These are phyloP conservation scores for Russula abietina DNA, from an alignment of 768 basidiomycete species.

Conservation along the genomic window DNA sequence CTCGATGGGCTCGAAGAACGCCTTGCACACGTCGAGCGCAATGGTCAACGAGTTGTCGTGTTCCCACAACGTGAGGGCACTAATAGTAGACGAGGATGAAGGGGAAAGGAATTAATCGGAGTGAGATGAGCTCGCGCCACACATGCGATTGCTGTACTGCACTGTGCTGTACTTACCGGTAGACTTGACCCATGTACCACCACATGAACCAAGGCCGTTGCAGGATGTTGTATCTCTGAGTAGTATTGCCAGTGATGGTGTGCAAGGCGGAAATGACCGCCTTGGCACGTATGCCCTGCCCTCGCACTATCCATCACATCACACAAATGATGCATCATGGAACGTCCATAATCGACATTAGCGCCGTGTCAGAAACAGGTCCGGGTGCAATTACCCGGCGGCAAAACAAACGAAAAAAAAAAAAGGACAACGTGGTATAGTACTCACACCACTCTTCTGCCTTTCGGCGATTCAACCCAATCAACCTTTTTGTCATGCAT, in stretches of 20 bases:
- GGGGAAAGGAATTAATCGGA: too few species aligned
- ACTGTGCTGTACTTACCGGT: conserved; percentile 36
- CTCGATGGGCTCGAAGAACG: conserved; percentile 42
- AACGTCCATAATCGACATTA: neutral
- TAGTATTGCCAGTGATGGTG: conserved; percentile 46
- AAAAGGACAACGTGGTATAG: conserved; percentile 6
- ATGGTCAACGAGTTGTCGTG: conserved; percentile 49
- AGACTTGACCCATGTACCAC: conserved; percentile 69
- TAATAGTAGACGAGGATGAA: conserved; percentile 22
- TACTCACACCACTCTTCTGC: conserved; percentile 65
- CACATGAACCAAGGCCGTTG: conserved; percentile 60
- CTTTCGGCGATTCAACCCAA: conserved; percentile 39
- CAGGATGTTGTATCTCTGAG: conserved; percentile 37
- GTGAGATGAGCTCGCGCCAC: neutral
- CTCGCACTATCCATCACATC: conserved; percentile 16
- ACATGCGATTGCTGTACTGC: too few species aligned
- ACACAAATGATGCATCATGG: too few species aligned
- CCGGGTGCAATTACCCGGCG: conserved; percentile 20
- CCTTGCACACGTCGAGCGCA: conserved; percentile 54
- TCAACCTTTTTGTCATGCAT: conserved; percentile 28
- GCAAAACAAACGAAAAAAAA: neutral
- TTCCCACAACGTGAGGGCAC: conserved; percentile 51
- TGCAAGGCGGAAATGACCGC: conserved; percentile 51
- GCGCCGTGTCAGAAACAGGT: neutral
- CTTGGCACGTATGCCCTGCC: conserved; percentile 38